Base-by-base conservation (phyloP, 2,329 filamentous ascomycete genomes). In the Cladosporium sp. region DNA sequence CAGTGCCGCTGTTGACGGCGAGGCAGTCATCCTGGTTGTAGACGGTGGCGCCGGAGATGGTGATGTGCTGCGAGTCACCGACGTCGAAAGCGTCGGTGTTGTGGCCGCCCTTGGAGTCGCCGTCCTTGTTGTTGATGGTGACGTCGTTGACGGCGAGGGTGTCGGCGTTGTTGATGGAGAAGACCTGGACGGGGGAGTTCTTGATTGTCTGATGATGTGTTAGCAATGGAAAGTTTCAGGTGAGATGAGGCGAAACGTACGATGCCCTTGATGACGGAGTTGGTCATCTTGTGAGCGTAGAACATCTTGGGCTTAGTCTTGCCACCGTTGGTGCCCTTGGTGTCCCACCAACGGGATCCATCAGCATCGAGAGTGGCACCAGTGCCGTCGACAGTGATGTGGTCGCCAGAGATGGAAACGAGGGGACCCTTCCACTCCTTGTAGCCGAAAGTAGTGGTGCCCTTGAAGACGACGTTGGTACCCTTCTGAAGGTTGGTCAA, bases 381-480 rank as follows among this genome's bases (percentile, higher is more conserved):
- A 25, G 82, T 82, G 56, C 84, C 85, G 10, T 79, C 79, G 46
- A 89, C 80, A 30, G 80, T 81, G 70, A 89, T 81, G 67, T 80
- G 78, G 39, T 76, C 84, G 48, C 88, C 89, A 1, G 84, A 84
- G 67, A 90, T 80, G 30, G 83, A 82, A 70, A 91, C 82, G 16
- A 91, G 80, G 53, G 88, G 88, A 0, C 89, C 88, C 1, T 75
- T 74, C 88, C 88, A 91, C 71, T 88, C 84, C 68, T 85, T 79
- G 78, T 89, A 90, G 23, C 81, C 88, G 72, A 88, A 91, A 63
- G 84, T 86, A n/a, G 88, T 91, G 16, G 81, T 85, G 51, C 89
- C 89, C 65, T 85, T 76, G 76, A 91, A 91, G 70, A 84, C 85
- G 67, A 90, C 82, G 77, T 80, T 58, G 48, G 78, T 77, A 28